Evolutionary conservation across 2,329 filamentous ascomycete species (phyloP), one percentile per base, ranked within the genome.

Genomic region (Trichoderma lentiforme): DNA sequence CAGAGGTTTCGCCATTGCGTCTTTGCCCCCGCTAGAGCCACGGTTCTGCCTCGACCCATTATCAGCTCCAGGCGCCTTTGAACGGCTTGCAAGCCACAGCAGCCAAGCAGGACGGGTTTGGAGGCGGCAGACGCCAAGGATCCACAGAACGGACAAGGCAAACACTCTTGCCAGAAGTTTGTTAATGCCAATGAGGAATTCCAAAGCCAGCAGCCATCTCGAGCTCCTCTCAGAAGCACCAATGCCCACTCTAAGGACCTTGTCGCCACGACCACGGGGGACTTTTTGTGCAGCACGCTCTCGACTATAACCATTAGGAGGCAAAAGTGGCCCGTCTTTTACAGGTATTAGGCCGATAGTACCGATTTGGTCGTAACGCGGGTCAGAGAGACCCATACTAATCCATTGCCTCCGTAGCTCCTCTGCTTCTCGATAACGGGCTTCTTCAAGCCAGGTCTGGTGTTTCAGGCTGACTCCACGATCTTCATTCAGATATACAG

Each of bases 401-500:
- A 86, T 80, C 81, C 85, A 86, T 64, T 87, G 85, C 76, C 84
- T 84, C 47, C 85, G 84, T 47, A 89, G 75, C 72, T 86, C 83
- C 75, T 96, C 90, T 3, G 97, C 85, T 77, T 98, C 94, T 58
- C 90, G 87, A 11, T 95, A 85, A 6, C 95, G 88, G 75, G 97
- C 93, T 76, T 95, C 93, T 79, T 99, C 96, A 3, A 98, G 84
- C 95, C 96, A 99, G 0, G 96, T 98, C 82, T 91, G 91, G 43
- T 87, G 85, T 74, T 90, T 90, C 3, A 97, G 84, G 73, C 89
- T 91, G 66, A 98, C 90, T 2, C 87, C 87, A 53, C 89, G 89
- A 60, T 95, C 95, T 81, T 98, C 95, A 73, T 98, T 97, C 12
- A 99, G 85, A 78, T 97, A 98, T 0, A 98, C 96, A 4, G 95